These are phyloP conservation scores for Barnettozyma salicaria DNA, from an alignment of 805 yeast species.

Conservation along the genomic window DNA sequence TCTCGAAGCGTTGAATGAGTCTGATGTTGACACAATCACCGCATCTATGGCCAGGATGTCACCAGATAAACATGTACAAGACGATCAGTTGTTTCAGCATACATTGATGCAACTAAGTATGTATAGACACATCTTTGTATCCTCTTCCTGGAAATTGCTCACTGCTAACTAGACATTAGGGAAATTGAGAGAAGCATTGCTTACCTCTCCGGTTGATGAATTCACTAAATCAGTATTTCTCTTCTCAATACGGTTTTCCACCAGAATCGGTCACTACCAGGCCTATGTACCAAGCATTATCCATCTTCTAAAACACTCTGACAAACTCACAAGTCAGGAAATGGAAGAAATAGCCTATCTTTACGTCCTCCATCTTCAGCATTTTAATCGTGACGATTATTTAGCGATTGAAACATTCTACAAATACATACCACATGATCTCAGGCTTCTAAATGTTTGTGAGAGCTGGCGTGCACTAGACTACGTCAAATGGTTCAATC, in stretches of 20 bases:
- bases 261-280: constrained; percentile 46
- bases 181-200: constrained; percentile 51
- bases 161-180: constrained; percentile 23
- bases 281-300: constrained; percentile 51
- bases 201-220: constrained; percentile 33
- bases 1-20: constrained; percentile 1
- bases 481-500: constrained; percentile 30
- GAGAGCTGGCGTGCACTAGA: constrained; percentile 29
- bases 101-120: constrained; percentile 32
- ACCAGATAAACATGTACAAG: neutral
- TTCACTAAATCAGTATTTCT: constrained; percentile 44
- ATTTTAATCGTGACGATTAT: constrained; percentile 19
- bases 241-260: constrained; percentile 43
- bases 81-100: constrained; percentile 22
- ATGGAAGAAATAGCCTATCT: constrained; percentile 36
- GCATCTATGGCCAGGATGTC: neutral
- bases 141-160: neutral
- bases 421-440: constrained; percentile 28
- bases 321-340: constrained; percentile 29
- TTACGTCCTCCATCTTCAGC: constrained; percentile 37
- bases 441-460: constrained; percentile 30
- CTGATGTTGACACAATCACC: constrained; percentile 1
- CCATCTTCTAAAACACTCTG: constrained; percentile 24
- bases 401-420: constrained; percentile 19
- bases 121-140: constrained; percentile 5